Base-by-base conservation (phyloP, 106 monocot genomes). In the Iris macrosiphon region DNA sequence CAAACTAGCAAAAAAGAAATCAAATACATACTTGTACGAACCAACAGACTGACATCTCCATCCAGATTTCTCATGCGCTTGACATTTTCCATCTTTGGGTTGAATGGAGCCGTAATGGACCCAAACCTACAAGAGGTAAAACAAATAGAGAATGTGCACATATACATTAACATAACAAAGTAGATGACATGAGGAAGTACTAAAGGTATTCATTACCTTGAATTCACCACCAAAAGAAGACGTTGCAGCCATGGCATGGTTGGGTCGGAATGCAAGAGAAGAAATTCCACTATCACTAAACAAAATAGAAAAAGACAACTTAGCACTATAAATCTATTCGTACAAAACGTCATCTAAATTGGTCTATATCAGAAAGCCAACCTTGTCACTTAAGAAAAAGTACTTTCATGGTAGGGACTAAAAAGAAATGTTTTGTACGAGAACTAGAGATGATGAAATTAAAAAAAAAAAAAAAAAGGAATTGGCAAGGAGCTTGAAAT, bases 41-140 rank as follows among this genome's bases (percentile, higher is more conserved):
- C 96, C 96, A 75, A 96, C 76, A 53, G 90, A 86, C 68, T 80
- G 82, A 65, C 96, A 96, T 75, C 72, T 76, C 96, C 96, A 96
- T 58, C 86, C 86, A 72, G 68, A 59, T 67, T 63, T 88, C 52
- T 80, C 61, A 59, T 72, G 47, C 27, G 27, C 69, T 41, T 67
- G 60, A n/a, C n/a, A n/a, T n/a, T n/a, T n/a, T n/a, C n/a, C n/a
- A 66, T 68, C 65, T 57, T 61, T 73, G 22, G 63, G 48, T 27
- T 59, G 30, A 20, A 4, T 38, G 31, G 15, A 16, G 28, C 61
- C 62, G 57, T 50, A 63, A 57, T 74, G 40, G 45, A 72, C 58
- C 96, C 96, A 96, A 17, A 80, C 61, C 96, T 96, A 55, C 39
- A 56, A 39, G 31, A 63, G 27, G 26, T 10, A 55, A 66, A 61